Evolutionary conservation across 768 basidiomycete species (phyloP), one percentile per base, ranked within the genome.

Genomic region (Strobilomyces confusus): DNA sequence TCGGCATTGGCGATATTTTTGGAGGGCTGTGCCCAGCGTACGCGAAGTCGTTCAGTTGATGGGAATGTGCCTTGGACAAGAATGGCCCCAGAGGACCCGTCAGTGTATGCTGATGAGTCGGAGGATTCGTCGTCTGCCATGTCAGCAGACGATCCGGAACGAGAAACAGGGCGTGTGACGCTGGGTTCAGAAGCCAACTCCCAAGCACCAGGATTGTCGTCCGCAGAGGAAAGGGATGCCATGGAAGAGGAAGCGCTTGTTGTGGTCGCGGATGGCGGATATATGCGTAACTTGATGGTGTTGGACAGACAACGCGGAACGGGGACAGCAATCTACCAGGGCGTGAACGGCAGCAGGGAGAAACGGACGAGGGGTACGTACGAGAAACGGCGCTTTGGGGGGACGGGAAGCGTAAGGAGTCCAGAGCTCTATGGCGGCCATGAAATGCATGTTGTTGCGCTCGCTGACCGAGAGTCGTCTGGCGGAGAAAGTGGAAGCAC

Each of bases 51-150:
- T 44, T 92, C 89, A 0, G 89, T 77, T 44, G 85, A 87, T 0
- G 84, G 87, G 61, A 92, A 92, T 1, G 86, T 82, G 4, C 89
- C 89, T 64, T 84, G 83, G n/a, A 89, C 77, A 17, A 80, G 78
- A 52, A 81, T 84, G 1, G 80, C 83, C 40, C 86, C 83, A 17
- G 81, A 71, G 54, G 80, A 76, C 1, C 73, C 73, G 2, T 79
- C 79, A 9, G 63, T 33, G 75, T 72, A 30, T 66, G 78, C 33
- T 67, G 75, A 84, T 1, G 87, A 85, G 63, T 90, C 89, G 37
- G 86, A 87, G 4, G 87, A 86, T 63, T 92, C 89, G 58, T 90
- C 89, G 58, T 92, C 89, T 0, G 89, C 89, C 62, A 89, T 83
- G 61, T 86, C 78, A 38, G 76, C 82, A 60, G 84, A 84, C 7